These are phyloP conservation scores for Nitzschia inconspicua DNA, from an alignment of 108 stramenopile species.

Conservation along the genomic window DNA sequence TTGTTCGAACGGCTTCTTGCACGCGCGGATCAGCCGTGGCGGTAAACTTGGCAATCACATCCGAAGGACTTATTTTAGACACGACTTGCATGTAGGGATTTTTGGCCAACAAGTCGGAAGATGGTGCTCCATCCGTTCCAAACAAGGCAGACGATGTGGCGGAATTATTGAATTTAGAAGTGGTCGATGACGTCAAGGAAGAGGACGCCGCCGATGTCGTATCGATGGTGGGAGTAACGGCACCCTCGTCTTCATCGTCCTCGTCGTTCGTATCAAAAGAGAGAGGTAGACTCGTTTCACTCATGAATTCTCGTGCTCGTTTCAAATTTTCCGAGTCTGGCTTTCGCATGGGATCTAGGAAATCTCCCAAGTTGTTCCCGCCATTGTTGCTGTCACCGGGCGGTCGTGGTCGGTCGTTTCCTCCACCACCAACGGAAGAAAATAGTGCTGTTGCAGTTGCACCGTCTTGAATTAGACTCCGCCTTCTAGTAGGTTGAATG, in stretches of 20 bases:
- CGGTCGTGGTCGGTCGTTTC: background rate
- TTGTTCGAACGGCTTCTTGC: conserved; percentile 89
- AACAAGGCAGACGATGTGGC: conserved; percentile 12
- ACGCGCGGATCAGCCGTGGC: conserved; percentile 76
- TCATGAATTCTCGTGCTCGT: conserved; percentile 45
- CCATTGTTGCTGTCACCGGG: conserved; percentile 12
- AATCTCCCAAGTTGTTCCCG: conserved; percentile 15
- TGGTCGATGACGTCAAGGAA: background rate
- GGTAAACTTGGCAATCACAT: conserved; percentile 79
- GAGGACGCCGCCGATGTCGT: background rate
- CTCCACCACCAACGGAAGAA: conserved; percentile 30
- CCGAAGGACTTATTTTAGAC: conserved; percentile 67
- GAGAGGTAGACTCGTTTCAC: conserved; percentile 50
- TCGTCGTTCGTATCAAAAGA: conserved; percentile 26
- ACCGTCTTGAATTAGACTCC: too few relatives aligned
- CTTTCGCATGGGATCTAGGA: conserved; percentile 30
- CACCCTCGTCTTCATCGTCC: background rate
- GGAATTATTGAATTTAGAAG: background rate
- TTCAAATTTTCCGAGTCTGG: conserved; percentile 49
- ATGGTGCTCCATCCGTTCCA: conserved; percentile 11
- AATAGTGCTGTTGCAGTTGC: conserved; percentile 1
- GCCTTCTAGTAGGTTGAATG: too few relatives aligned
- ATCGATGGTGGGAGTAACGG: background rate
- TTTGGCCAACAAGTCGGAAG: conserved; percentile 23
- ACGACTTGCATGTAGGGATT: conserved; percentile 84